Evolutionary conservation across 192 early-diverging fungal genomes (phyloP).

Genomic region (Dispira simplex): DNA sequence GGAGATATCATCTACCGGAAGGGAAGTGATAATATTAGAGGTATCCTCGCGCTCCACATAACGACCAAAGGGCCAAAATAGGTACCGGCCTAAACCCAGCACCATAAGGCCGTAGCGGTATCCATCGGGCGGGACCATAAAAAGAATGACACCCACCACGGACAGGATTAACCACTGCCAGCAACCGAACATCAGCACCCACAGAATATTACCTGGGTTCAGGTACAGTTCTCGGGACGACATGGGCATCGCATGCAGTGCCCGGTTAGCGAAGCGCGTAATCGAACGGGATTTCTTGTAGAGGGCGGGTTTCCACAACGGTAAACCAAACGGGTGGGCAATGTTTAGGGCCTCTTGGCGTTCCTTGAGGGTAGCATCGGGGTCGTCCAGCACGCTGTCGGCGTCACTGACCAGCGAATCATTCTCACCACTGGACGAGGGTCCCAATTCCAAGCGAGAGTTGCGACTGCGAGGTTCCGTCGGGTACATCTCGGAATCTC

Average conservation of each 20-base stretch:
- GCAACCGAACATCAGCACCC: constrained; percentile 82
- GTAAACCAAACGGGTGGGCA: constrained; percentile 83
- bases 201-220: constrained; percentile 74
- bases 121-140: constrained; percentile 36
- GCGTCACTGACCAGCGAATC: constrained; percentile 10
- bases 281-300: constrained; percentile 89
- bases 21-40: too few relatives aligned
- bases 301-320: constrained; percentile 94
- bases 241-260: constrained; percentile 58
- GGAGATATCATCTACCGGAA: too few relatives aligned
- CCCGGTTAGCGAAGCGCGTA: constrained; percentile 57
- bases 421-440: background rate
- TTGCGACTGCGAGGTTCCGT: background rate
- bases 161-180: constrained; percentile 58
- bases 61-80: constrained; percentile 96
- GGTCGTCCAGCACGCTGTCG: constrained; percentile 17
- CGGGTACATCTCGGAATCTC: background rate
- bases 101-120: constrained; percentile 44
- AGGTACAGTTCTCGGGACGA: constrained; percentile 44
- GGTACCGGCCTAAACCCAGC: constrained; percentile 61
- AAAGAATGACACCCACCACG: constrained; percentile 39
- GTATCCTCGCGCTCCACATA: constrained; percentile 49
- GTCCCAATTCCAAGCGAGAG: background rate
- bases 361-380: constrained; percentile 24
- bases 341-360: constrained; percentile 56